Base-by-base conservation (phyloP, 2,329 filamentous ascomycete genomes). In the Phoma sp. region DNA sequence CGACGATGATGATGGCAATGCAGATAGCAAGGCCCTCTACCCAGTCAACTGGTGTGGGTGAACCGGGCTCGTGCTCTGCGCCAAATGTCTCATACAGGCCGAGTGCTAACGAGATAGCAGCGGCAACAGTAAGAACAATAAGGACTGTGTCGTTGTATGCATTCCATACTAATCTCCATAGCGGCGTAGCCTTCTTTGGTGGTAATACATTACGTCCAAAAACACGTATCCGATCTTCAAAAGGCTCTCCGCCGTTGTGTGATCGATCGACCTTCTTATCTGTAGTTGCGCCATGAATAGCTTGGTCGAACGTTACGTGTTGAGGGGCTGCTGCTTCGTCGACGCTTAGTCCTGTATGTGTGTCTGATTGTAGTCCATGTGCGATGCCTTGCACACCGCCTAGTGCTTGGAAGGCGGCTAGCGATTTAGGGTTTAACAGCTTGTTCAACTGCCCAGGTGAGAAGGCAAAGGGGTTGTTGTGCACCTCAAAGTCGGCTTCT, bases 91-190 rank as follows among this genome's bases (percentile, higher is more conserved):
- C 83, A 64, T 91, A 92, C 2, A 92, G 76, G 9, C 89, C 88
- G 10, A 92, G 77, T 7, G 85, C 86, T 7, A 91, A 74, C 0
- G 88, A 91, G 10, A 91, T 81, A 10, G 87, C 77, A 1, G 88
- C 89, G 9, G 88, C 88, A 29, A 85, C 80, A 0, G 87, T 88
- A 54, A 91, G 76, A 5, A 91, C 75, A 32, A 91, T 87, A 32
- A 92, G 82, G 29, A 91, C 86, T 60, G 88, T 89, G 73, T 91
- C 89, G 61, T 90, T 88, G 71, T 89, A 90, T 2, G 88, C 87
- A 57, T 83, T 83, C 87, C 87, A 91, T 53, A 87, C 80, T 7
- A 90, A 68, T 53, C 76, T 78, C 63, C 84, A 79, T 33, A 90
- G 80, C 2, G 84, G 81, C 23, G 84, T 86, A 2, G 81, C 77